phyloP scores from a whole-genome alignment of 768 basidiomycete species.

The Mycena epipterygia region DNA sequence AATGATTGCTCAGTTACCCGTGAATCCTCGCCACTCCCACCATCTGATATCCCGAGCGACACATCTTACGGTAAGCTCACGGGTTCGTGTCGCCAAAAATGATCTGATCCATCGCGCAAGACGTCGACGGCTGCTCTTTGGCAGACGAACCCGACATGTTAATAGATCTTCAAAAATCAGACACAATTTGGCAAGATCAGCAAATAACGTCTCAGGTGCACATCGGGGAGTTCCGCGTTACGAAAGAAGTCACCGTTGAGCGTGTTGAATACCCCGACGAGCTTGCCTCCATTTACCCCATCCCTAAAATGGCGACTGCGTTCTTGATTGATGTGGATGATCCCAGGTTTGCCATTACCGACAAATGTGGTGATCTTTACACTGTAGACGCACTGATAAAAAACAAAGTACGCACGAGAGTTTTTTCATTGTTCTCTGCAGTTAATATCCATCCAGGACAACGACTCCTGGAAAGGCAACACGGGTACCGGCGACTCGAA shows the following conservation, averaged over 20 bases:
- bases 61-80: too few relatives aligned
- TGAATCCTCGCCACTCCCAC: too few relatives aligned
- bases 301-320: conserved; percentile 25
- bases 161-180: too few relatives aligned
- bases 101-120: too few relatives aligned
- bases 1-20: too few relatives aligned
- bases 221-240: conserved; percentile 19
- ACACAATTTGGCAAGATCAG: background rate
- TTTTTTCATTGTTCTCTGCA: background rate
- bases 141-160: too few relatives aligned
- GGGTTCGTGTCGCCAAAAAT: too few relatives aligned
- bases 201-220: background rate
- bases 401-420: conserved; percentile 28
- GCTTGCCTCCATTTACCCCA: conserved; percentile 28
- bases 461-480: conserved; percentile 17
- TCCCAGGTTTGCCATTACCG: conserved; percentile 30
- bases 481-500: conserved; percentile 11
- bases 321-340: conserved; percentile 34
- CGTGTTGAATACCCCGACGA: conserved; percentile 32
- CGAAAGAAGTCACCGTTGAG: conserved; percentile 26
- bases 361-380: conserved; percentile 25
- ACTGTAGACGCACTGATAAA: conserved; percentile 38
- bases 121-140: too few relatives aligned
- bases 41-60: too few relatives aligned
- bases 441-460: background rate